Evolutionary conservation across 78 protist species (phyloP), one percentile per base, ranked within the genome.

Genomic region (Dictyostelium citrinum): DNA sequence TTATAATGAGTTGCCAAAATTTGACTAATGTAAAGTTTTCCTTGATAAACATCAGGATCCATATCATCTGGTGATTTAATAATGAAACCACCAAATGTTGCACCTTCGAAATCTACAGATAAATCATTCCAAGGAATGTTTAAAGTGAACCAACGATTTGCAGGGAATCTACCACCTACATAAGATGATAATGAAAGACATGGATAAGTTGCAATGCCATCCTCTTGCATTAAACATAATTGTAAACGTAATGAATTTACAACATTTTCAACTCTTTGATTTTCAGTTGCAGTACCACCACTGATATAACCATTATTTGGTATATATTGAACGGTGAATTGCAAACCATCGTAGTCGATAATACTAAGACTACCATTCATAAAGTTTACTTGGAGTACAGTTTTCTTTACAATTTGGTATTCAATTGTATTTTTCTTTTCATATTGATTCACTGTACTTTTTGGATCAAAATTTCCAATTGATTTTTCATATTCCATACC

Each of bases 101-200:
- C 82, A 27, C 67, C 82, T 37, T 77, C 82, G 17, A 74, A 35
- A 41, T 39, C 35, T 16, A 33, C 81, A 7, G 61, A 41, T 31
- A 75, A 33, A 51, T 88, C 93, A 45, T 46, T 33, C 55, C 81
- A 88, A 61, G 93, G 93, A 33, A 88, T 78, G 10, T 22, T 33
- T 7, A 88, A 35, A 6, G 43, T 37, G 67, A 88, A 29, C 93
- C 93, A 88, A 24, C 31, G 27, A 64, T 78, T 61, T 22, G 58
- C 11, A 9, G 74, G 80, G 86, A 88, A 88, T 76, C 71, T n/a
- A 78, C 93, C 93, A 79, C 93, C 93, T 7, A 61, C 55, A 33
- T 78, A 88, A 12, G 81, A 39, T 8, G 85, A 41, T 5, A 88
- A 14, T 45, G 81, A 78, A n/a, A 88, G 9, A n/a, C 81, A 75